Percentiles rank a stretch among this genome's conserved stretches.
Evolutionary conservation across 495 filamentous ascomycete genomes (phyloP).

Genomic region (Rusavskia elegans): DNA sequence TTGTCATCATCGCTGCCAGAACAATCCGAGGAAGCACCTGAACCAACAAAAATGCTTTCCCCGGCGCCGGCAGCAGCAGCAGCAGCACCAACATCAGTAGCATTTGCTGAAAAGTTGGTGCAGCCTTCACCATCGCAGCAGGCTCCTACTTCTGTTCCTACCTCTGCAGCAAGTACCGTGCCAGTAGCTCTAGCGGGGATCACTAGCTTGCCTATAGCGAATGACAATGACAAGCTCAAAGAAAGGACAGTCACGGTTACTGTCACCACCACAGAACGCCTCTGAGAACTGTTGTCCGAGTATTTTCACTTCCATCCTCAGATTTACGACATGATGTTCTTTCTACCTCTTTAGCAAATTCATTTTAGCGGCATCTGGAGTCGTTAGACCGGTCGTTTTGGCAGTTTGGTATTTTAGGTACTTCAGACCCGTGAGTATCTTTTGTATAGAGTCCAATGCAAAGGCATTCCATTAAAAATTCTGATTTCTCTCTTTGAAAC

Average conservation of each 20-base stretch:
- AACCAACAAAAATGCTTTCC: not conserved
- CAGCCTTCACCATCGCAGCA: not conserved
- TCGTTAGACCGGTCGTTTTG: not conserved
- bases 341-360: not conserved
- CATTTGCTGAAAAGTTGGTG: not conserved
- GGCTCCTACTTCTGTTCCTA: not conserved
- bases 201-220: not conserved
- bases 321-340: not conserved
- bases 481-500: not conserved
- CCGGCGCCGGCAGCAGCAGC: not conserved
- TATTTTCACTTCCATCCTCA: no score
- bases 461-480: not conserved
- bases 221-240: not conserved
- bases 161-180: not conserved
- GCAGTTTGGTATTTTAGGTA: not conserved
- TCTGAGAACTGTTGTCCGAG: not conserved
- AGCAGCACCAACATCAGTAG: not conserved
- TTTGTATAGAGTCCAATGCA: no score
- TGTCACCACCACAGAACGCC: not conserved
- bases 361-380: slow-evolving; percentile 2
- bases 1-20: not conserved
- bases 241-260: slow-evolving; percentile 7
- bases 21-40: not conserved
- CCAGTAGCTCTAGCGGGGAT: not conserved
- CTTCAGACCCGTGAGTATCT: not conserved